Percentiles rank a stretch among this genome's conserved stretches.
These are phyloP conservation scores for Trametes cubensis DNA, from an alignment of 768 basidiomycete species.

Conservation along the genomic window DNA sequence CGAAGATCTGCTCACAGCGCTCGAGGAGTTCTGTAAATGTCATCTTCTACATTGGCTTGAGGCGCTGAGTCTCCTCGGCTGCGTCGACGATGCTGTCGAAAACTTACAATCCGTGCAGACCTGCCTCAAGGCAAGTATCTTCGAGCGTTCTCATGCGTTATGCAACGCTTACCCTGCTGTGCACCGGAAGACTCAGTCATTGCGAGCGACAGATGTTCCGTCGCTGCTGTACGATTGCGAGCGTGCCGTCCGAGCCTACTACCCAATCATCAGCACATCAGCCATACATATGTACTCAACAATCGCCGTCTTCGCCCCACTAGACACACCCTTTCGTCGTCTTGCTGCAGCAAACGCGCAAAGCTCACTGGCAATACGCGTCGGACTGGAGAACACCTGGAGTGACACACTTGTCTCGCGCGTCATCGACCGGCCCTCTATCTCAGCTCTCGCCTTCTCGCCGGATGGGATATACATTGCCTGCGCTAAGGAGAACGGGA, in stretches of 20 bases:
- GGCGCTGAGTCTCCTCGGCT: constrained; percentile 8
- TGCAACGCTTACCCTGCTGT: no score
- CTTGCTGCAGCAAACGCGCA: not conserved
- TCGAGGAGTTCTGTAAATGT: constrained; percentile 14
- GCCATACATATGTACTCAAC: constrained; percentile 20
- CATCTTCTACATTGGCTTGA: constrained; percentile 31
- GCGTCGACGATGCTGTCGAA: constrained; percentile 1
- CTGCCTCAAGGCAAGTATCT: not conserved
- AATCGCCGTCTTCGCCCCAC: constrained; percentile 4
- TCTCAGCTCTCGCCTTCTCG: no score
- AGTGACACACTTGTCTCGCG: no score
- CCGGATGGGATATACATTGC: no score
- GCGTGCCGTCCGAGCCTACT: constrained; percentile 6
- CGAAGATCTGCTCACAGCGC: not conserved
- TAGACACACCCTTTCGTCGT: not conserved
- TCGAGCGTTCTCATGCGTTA: no score
- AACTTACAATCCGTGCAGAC: not conserved
- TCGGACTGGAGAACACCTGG: no score
- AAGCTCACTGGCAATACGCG: no score
- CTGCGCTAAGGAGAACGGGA: no score
- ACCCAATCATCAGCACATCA: constrained; percentile 16
- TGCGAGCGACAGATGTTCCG: no score
- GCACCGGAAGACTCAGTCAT: no score
- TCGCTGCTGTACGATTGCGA: constrained; percentile 3
- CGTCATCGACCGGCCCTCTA: no score